These are phyloP conservation scores for Diaporthe velutina DNA, from an alignment of 2,329 filamentous ascomycete genomes.

Conservation along the genomic window DNA sequence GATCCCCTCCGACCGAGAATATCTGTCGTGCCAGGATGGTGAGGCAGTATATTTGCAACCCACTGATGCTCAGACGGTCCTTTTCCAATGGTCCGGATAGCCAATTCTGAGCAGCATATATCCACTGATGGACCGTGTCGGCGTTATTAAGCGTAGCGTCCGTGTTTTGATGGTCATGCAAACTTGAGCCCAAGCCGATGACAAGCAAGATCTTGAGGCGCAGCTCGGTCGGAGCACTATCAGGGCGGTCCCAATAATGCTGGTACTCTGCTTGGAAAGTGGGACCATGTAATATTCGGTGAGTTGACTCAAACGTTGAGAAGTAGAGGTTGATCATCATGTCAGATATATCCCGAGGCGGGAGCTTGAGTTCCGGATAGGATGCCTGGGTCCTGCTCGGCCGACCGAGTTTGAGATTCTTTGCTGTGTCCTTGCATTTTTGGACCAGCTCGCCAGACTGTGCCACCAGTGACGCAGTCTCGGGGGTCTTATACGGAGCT, in stretches of 20 bases:
- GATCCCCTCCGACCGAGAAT: conserved; percentile 56
- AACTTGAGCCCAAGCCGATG: conserved; percentile 55
- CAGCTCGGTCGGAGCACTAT: conserved; percentile 41
- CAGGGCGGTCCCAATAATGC: conserved; percentile 57
- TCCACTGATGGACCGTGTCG: conserved; percentile 45
- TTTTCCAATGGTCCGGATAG: conserved; percentile 51
- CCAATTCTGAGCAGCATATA: conserved; percentile 57
- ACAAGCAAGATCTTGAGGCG: conserved; percentile 55
- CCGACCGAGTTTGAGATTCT: conserved; percentile 48
- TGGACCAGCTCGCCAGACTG: conserved; percentile 48
- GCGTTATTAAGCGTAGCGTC: background rate
- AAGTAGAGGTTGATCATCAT: conserved; percentile 61
- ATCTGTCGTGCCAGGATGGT: conserved; percentile 54
- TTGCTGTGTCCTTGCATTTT: conserved; percentile 51
- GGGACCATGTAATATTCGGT: conserved; percentile 66
- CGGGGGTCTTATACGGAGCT: conserved; percentile 40
- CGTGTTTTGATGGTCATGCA: conserved; percentile 43
- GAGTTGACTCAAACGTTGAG: conserved; percentile 60
- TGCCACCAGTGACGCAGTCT: conserved; percentile 43
- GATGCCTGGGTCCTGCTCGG: conserved; percentile 48
- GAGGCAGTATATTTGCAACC: conserved; percentile 56
- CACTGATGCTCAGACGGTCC: conserved; percentile 46
- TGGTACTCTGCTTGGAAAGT: conserved; percentile 65
- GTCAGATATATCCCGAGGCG: conserved; percentile 53
- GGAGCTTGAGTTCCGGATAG: conserved; percentile 42